Percentiles rank a stretch among this genome's conserved stretches.
These are phyloP conservation scores for Punica granatum DNA, from an alignment of 345 rosid genomes.

Conservation along the genomic window DNA sequence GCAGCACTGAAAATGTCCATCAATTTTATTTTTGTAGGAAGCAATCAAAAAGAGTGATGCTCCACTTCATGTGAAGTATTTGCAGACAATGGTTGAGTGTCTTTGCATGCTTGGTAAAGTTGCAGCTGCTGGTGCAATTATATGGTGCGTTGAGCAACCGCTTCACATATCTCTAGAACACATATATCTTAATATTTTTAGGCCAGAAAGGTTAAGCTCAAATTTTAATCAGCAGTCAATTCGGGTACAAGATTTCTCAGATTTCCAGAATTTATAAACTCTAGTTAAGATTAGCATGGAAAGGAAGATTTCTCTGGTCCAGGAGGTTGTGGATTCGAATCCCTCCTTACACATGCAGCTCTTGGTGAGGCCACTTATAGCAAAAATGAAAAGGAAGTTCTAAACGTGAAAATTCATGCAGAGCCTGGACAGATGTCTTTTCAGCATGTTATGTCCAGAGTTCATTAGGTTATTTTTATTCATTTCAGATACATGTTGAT, in stretches of 20 bases:
- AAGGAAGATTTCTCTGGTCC: too few species aligned
- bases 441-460: background rate
- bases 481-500: background rate
- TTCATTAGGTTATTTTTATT: background rate
- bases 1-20: background rate
- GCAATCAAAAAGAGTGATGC: slow-evolving; percentile 76
- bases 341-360: too few species aligned
- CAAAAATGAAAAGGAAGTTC: background rate
- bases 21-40: slow-evolving; percentile 47
- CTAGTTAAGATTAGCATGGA: background rate
- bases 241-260: background rate
- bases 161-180: slow-evolving; percentile 1
- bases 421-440: background rate
- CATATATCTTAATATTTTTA: background rate
- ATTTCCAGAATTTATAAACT: background rate
- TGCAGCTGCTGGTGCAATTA: slow-evolving; percentile 94
- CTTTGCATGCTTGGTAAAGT: slow-evolving; percentile 93
- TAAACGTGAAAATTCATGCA: background rate
- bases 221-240: background rate
- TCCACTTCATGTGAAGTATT: slow-evolving; percentile 84
- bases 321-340: too few species aligned
- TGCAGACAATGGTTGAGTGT: slow-evolving; percentile 96
- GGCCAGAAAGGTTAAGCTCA: background rate
- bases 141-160: slow-evolving; percentile 62
- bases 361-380: too few species aligned